phyloP scores from a whole-genome alignment of 495 filamentous ascomycete species.

The Recurvomyces mirabilis region DNA sequence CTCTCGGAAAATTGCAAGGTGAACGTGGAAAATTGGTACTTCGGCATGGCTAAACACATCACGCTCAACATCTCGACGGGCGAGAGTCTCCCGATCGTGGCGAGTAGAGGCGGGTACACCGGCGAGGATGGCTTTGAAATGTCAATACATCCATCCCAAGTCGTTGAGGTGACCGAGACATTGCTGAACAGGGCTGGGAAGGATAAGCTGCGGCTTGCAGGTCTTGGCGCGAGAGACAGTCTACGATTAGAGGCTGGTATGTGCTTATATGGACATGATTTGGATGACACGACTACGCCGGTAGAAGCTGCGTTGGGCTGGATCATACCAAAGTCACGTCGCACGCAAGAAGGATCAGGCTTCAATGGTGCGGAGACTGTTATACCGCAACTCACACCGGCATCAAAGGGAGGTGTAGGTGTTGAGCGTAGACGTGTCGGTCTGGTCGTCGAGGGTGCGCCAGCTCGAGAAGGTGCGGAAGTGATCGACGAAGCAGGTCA shows the following conservation, averaged over 20 bases:
- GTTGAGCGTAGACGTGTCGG: slow-evolving; percentile 68
- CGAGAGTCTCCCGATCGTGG: slow-evolving; percentile 48
- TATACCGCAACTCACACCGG: slow-evolving; percentile 56
- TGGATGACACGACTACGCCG: slow-evolving; percentile 80
- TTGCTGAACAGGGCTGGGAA: slow-evolving; percentile 51
- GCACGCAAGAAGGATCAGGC: slow-evolving; percentile 39
- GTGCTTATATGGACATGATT: slow-evolving; percentile 97
- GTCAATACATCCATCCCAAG: slow-evolving; percentile 55
- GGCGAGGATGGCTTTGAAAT: slow-evolving; percentile 99
- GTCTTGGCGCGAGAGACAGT: slow-evolving; percentile 82
- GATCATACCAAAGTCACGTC: slow-evolving; percentile 70
- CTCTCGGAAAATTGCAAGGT: slow-evolving; percentile 33
- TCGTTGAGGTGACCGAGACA: slow-evolving; percentile 44
- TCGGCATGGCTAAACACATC: slow-evolving; percentile 58
- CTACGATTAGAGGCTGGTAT: slow-evolving; percentile 91
- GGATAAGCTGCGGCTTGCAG: slow-evolving; percentile 63
- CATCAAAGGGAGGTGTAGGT: slow-evolving; percentile 52
- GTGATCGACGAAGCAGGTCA: slow-evolving; percentile 53
- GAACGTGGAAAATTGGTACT: slow-evolving; percentile 61
- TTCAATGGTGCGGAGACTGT: slow-evolving; percentile 67
- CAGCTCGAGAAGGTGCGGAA: slow-evolving; percentile 78
- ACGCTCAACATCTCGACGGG: slow-evolving; percentile 40
- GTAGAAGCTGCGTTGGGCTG: slow-evolving; percentile 74
- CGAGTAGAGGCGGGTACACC: slow-evolving; percentile 86
- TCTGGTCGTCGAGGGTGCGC: slow-evolving; percentile 71